Evolutionary conservation across 1,139 yeast genomes (phyloP), one percentile per base, ranked within the genome.

Genomic region (Geotrichum cucujoidarum): DNA sequence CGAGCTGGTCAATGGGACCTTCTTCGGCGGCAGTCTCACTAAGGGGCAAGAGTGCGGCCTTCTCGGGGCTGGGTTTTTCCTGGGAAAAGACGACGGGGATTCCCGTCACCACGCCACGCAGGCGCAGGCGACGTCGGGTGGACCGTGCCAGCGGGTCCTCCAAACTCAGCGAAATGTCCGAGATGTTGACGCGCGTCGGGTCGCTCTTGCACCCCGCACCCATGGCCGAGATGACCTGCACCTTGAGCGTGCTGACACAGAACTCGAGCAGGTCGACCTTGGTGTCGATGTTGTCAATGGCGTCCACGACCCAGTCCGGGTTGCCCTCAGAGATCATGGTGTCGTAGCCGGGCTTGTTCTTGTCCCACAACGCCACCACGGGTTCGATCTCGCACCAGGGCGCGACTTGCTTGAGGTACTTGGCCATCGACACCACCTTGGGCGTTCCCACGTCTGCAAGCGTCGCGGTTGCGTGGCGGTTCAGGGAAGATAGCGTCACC

Each of bases 171-270:
- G 87, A 81, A 25, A 88, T 76, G 60, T 86, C 94, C 14, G 89
- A 90, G 38, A 85, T 74, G 67, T 85, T 76, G 64, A 90, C 74
- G 67, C 97, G 65, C 56, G 96, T 76, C 55, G 95, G 82, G 69
- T 94, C 83, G 62, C 95, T 73, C 71, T 90, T 82, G 59, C 95
- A 84, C 6, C 96, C 95, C 1, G 98, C 97, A 21, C 98, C 98
- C 78, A 95, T 95, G 0, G 96, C 86, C 2, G 95, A 82, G 40
- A 92, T 77, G 25, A 88, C 83, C 16, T 40, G 45, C 1, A 77
- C 77, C 22, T 55, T 57, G 36, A 90, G 64, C 41, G 78, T 70
- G 22, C 73, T 72, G 62, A 81, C 70, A 57, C 95, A 84, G 67
- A 75, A 89, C 32, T 83, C 81, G 55, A 92, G 71, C 48, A 92